These are phyloP conservation scores for Helotiales sp. DNA, from an alignment of 2,329 filamentous ascomycete genomes.

Conservation along the genomic window DNA sequence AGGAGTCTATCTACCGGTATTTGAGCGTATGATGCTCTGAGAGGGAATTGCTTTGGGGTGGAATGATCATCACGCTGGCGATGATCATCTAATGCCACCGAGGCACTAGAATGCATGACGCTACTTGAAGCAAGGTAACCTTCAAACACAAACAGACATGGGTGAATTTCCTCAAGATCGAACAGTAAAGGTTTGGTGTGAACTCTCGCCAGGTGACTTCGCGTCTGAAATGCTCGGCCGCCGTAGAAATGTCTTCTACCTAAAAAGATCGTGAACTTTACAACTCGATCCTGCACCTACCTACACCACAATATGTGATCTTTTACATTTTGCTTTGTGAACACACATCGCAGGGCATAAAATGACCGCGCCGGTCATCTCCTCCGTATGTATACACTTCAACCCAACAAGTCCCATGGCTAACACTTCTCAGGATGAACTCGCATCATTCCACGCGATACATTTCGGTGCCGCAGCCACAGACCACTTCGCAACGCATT, in stretches of 20 bases:
- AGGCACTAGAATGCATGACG: no score
- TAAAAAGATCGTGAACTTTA: background rate
- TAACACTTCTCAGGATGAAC: conserved; percentile 28
- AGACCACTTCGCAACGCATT: conserved; percentile 55
- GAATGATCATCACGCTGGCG: background rate
- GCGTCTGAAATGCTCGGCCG: background rate
- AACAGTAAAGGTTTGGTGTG: background rate
- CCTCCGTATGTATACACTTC: conserved; percentile 35
- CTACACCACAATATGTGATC: background rate
- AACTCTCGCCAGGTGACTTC: background rate
- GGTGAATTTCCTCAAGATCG: no score
- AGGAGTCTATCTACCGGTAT: no score
- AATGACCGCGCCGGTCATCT: conserved; percentile 38
- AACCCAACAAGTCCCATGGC: background rate
- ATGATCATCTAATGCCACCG: background rate
- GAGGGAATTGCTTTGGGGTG: background rate
- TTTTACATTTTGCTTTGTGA: background rate
- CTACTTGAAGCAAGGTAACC: no score
- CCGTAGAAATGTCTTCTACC: background rate
- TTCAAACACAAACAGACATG: no score
- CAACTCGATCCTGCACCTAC: background rate
- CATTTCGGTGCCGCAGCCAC: conserved; percentile 35
- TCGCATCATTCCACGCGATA: conserved; percentile 29
- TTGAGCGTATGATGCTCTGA: background rate
- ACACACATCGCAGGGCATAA: background rate